Percentiles rank a stretch among this genome's conserved stretches.
Evolutionary conservation across 1,139 yeast genomes (phyloP).

Genomic region (Candida sp.): DNA sequence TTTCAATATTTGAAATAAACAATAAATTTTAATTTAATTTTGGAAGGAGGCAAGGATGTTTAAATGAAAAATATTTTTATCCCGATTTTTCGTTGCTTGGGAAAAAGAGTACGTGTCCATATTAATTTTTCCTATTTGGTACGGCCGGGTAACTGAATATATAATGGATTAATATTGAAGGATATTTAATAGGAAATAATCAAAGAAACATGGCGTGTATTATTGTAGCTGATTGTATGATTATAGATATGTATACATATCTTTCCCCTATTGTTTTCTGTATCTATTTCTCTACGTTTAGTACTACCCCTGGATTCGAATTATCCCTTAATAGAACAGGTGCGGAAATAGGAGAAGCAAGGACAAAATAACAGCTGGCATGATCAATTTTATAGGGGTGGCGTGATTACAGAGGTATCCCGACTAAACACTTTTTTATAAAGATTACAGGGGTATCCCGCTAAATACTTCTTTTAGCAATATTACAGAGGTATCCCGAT

Average conservation of each 20-base stretch:
- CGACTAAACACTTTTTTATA: constrained; percentile 4
- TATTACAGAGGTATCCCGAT: too few relatives aligned
- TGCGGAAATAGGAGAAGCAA: not conserved
- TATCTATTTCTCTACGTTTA: too few relatives aligned
- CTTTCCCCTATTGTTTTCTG: too few relatives aligned
- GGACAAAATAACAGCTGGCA: not conserved
- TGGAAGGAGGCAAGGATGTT: not conserved
- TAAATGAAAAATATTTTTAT: not conserved
- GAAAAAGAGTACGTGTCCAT: too few relatives aligned
- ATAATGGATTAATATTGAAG: too few relatives aligned
- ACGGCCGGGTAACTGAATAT: not conserved
- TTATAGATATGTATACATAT: too few relatives aligned
- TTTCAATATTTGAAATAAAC: not conserved
- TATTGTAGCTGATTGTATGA: too few relatives aligned
- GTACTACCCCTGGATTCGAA: too few relatives aligned
- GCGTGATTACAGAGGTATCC: not conserved
- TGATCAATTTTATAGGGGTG: not conserved
- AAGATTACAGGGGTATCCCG: not conserved
- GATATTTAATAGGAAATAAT: too few relatives aligned
- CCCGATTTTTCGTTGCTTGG: not conserved
- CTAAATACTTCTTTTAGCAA: too few relatives aligned
- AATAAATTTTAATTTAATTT: not conserved
- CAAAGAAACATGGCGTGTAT: too few relatives aligned
- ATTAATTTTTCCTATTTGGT: too few relatives aligned
- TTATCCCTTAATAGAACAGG: not conserved